Conservation (phyloP, 2,329 filamentous ascomycete genomes). For the Cladosporium sp. region DNA sequence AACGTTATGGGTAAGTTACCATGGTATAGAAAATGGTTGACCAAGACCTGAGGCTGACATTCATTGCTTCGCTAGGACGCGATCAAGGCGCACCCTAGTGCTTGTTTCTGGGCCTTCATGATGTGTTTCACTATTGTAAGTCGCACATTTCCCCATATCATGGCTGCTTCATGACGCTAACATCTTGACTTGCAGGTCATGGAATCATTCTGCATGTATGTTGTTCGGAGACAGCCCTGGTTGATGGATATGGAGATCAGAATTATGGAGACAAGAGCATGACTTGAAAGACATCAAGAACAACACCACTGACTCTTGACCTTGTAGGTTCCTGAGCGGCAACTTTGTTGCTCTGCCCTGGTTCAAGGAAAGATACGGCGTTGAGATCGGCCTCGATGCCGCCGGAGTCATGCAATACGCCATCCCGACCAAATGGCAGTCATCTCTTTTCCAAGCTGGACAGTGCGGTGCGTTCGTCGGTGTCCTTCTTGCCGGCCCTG, state of each 20-base stretch:
- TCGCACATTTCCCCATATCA: conserved; percentile 2
- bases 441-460: conserved; percentile 54
- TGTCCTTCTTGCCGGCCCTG: conserved; percentile 57
- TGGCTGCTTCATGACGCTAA: conserved; percentile 22
- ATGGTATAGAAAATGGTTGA: too few relatives aligned
- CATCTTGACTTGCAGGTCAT: conserved; percentile 46
- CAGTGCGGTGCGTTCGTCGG: conserved; percentile 59
- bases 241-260: background rate
- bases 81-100: conserved; percentile 50
- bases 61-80: conserved; percentile 36
- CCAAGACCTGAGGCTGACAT: background rate
- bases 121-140: conserved; percentile 53
- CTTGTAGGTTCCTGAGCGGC: conserved; percentile 51
- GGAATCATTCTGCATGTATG: conserved; percentile 59
- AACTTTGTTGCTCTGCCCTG: conserved; percentile 53
- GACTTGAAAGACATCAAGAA: background rate
- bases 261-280: background rate
- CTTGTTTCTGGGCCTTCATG: conserved; percentile 53
- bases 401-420: conserved; percentile 28
- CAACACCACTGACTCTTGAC: background rate
- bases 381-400: conserved; percentile 26
- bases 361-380: conserved; percentile 51
- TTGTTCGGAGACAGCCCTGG: background rate
- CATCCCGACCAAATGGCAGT: conserved; percentile 56
- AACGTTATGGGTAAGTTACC: conserved; percentile 39